Percentiles rank a stretch among this genome's conserved stretches.
Evolutionary conservation across 78 protist species (phyloP).

Genomic region (Dictyostelium brefeldianum): DNA sequence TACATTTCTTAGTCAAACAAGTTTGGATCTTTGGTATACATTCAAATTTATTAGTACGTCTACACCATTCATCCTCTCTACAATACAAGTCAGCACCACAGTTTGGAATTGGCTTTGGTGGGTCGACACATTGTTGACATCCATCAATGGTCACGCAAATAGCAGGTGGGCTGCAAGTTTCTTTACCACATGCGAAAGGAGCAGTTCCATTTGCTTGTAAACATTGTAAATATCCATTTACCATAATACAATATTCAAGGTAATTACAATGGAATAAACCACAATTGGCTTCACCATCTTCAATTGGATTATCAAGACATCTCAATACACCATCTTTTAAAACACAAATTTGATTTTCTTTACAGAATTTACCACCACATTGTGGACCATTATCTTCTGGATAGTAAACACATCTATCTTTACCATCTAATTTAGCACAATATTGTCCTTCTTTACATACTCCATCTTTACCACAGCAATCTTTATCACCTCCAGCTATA

Average conservation of each 20-base stretch:
- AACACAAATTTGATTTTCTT: conserved; percentile 14
- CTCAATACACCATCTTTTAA: conserved; percentile 10
- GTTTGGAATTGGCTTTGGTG: conserved; percentile 22
- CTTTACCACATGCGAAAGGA: conserved; percentile 34
- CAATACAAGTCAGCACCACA: conserved; percentile 18
- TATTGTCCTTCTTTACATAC: conserved; percentile 7
- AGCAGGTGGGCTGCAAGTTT: too few relatives aligned
- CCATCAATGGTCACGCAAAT: too few relatives aligned
- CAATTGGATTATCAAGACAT: background rate
- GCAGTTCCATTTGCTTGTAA: background rate
- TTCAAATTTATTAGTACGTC: background rate
- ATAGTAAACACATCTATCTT: conserved; percentile 3
- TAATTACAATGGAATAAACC: conserved; percentile 14
- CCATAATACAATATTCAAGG: conserved; percentile 3
- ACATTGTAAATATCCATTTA: conserved; percentile 44
- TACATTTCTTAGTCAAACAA: background rate
- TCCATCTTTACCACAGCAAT: background rate
- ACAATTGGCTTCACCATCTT: background rate
- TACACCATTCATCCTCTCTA: background rate
- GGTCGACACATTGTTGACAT: background rate
- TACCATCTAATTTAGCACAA: conserved; percentile 16
- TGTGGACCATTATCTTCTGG: conserved; percentile 21
- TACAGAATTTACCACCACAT: conserved; percentile 26
- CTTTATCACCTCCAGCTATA: conserved; percentile 8
- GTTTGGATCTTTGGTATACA: conserved; percentile 6